phyloP scores from a whole-genome alignment of 192 early-diverging fungal genomes.

The Neocallimastix lanati region DNA sequence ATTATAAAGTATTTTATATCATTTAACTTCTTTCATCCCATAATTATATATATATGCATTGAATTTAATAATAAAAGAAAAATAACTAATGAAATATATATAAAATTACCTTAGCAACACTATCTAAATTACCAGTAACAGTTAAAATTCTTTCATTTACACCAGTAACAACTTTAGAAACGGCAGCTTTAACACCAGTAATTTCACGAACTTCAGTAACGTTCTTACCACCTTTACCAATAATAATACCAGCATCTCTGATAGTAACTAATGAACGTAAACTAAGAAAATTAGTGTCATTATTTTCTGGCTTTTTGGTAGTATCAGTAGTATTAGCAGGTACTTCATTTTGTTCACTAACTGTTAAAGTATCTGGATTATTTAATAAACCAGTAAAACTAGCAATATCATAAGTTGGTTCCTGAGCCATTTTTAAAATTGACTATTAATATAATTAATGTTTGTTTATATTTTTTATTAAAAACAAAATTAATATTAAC shows the following conservation, averaged over 20 bases:
- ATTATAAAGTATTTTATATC: no score
- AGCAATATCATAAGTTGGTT: neutral
- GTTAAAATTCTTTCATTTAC: slow-evolving; percentile 59
- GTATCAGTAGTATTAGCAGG: neutral
- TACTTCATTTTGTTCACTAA: neutral
- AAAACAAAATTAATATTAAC: no score
- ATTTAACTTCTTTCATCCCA: no score
- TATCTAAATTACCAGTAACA: slow-evolving; percentile 18
- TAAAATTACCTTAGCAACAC: slow-evolving; percentile 6
- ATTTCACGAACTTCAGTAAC: slow-evolving; percentile 58
- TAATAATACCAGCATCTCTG: neutral
- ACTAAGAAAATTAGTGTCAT: neutral
- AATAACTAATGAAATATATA: neutral
- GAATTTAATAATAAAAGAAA: slow-evolving; percentile 1
- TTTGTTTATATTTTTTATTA: no score
- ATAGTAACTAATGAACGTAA: neutral
- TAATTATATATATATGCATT: no score
- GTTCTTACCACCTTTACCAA: neutral
- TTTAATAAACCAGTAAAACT: neutral
- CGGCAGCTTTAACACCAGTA: slow-evolving; percentile 76
- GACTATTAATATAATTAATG: no score
- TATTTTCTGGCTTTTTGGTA: neutral
- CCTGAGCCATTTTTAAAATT: neutral
- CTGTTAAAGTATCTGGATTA: neutral
- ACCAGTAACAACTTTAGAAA: slow-evolving; percentile 73